Evolutionary conservation across 192 early-diverging fungal genomes (phyloP).

Genomic region (Diversispora epigaea): DNA sequence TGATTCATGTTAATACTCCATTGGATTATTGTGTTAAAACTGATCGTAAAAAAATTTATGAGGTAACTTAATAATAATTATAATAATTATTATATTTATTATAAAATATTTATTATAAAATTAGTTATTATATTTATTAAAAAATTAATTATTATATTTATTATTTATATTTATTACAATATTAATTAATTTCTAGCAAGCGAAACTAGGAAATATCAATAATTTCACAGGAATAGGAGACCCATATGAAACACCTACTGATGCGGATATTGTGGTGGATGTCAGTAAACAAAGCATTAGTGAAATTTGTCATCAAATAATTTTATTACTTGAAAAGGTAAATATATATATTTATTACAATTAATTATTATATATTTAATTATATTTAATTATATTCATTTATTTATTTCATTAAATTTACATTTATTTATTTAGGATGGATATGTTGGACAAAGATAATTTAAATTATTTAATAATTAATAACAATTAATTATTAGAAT

Average conservation of each 20-base stretch:
- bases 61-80: no score
- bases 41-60: slow-evolving; percentile 84
- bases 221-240: slow-evolving; percentile 94
- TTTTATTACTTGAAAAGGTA: slow-evolving; percentile 82
- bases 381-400: no score
- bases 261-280: slow-evolving; percentile 75
- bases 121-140: no score
- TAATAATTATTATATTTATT: no score
- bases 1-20: slow-evolving; percentile 89
- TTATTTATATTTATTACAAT: no score
- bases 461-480: neutral
- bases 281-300: slow-evolving; percentile 68
- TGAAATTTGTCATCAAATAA: slow-evolving; percentile 93
- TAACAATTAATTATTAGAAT: no score
- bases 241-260: slow-evolving; percentile 78
- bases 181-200: no score
- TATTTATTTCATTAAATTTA: no score
- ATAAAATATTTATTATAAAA: no score
- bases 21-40: slow-evolving; percentile 78
- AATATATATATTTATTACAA: neutral
- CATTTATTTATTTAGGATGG: slow-evolving; percentile 20
- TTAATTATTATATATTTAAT: neutral
- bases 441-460: slow-evolving; percentile 29
- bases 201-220: slow-evolving; percentile 80
- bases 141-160: no score